phyloP scores from a whole-genome alignment of 129 eudicot species.

The Daucus carota region DH1_v3.0 NC_030385.2:25700501-25701000 shows the following conservation, averaged over 20 bases:
- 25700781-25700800: no score
- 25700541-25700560: not conserved
- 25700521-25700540: no score
- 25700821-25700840: no score
- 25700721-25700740: not conserved
- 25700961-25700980: conserved; percentile 7
- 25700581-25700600: not conserved
- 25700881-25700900: no score
- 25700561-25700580: not conserved
- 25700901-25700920: no score
- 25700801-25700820: no score
- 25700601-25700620: conserved; percentile 10
- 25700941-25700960: not conserved
- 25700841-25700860: no score
- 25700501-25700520: no score
- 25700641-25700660: conserved; percentile 11
- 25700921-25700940: no score
- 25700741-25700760: not conserved
- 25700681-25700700: conserved; percentile 10
- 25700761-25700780: no score
- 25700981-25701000: conserved; percentile 10
- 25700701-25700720: conserved; percentile 10
- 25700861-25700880: no score
- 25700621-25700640: conserved; percentile 14
- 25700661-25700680: conserved; percentile 1